Conservation (phyloP, 2,329 filamentous ascomycete genomes). For the Aspergillus brunneoviolaceus region DNA sequence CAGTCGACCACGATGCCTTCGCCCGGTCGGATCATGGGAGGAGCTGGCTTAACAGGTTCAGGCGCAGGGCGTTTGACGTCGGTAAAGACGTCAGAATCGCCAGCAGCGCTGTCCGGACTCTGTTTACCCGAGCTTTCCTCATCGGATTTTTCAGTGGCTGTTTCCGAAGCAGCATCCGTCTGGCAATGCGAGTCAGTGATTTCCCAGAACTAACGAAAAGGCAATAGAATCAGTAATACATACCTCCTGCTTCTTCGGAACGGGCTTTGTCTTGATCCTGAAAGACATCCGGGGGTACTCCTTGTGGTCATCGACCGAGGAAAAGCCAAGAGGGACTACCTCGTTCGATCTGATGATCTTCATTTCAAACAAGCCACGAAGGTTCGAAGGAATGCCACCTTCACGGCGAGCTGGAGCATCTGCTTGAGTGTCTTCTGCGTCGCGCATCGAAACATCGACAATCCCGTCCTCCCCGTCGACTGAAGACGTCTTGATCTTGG, state of each 20-base stretch:
- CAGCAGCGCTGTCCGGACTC: slow-evolving; percentile 20
- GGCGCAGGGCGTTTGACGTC: slow-evolving; percentile 12
- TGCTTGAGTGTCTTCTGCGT: slow-evolving; percentile 46
- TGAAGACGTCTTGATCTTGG: slow-evolving; percentile 72
- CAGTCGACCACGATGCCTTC: slow-evolving; percentile 90
- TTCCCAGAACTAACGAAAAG: too few relatives aligned
- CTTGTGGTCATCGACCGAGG: slow-evolving; percentile 59
- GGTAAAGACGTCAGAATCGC: slow-evolving; percentile 28
- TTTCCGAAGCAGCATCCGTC: slow-evolving; percentile 15
- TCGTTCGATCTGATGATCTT: slow-evolving; percentile 63
- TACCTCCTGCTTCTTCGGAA: slow-evolving; percentile 15
- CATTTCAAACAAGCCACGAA: slow-evolving; percentile 75
- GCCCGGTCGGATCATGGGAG: slow-evolving; percentile 71
- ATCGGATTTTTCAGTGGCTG: slow-evolving; percentile 23
- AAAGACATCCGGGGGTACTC: slow-evolving; percentile 56
- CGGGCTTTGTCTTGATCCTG: slow-evolving; percentile 39
- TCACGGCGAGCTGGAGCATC: slow-evolving; percentile 37
- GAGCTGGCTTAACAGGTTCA: slow-evolving; percentile 44
- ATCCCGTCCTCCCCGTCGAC: slow-evolving; percentile 87
- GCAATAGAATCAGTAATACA: not conserved
- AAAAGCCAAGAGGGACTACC: slow-evolving; percentile 69
- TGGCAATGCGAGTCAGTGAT: not conserved
- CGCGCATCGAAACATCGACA: slow-evolving; percentile 84
- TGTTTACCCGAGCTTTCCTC: slow-evolving; percentile 9
- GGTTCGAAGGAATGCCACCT: slow-evolving; percentile 59